Conservation (phyloP, 179 eudicot species). For the Gypsophila paniculata region DNA sequence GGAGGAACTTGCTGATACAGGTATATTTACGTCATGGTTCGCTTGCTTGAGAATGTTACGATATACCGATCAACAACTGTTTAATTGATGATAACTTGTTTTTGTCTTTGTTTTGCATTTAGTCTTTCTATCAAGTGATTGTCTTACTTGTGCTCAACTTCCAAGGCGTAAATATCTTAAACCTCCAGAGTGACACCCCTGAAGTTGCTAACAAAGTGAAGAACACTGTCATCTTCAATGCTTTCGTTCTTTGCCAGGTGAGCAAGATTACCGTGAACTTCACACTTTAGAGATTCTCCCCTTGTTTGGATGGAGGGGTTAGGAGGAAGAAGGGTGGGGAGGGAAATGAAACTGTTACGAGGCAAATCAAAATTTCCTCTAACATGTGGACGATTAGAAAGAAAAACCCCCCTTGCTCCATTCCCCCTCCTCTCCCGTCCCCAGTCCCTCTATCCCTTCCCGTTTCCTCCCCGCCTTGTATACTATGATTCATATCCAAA, state of each 20-base stretch:
- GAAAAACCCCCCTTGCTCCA: no score
- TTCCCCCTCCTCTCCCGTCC: no score
- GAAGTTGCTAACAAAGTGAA: conserved; percentile 55
- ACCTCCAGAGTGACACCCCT: conserved; percentile 33
- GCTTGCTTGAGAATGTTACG: conserved; percentile 10
- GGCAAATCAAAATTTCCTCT: no score
- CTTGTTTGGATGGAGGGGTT: background rate
- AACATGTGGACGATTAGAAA: no score
- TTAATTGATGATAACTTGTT: background rate
- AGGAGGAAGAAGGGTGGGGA: no score
- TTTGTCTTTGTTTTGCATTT: conserved; percentile 11
- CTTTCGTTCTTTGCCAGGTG: conserved; percentile 90
- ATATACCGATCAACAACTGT: background rate
- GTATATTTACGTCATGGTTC: conserved; percentile 28
- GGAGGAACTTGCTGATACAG: conserved; percentile 85
- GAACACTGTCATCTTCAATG: conserved; percentile 82
- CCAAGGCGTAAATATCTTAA: conserved; percentile 46
- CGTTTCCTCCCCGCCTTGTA: no score
- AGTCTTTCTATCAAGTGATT: conserved; percentile 79
- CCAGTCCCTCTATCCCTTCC: no score
- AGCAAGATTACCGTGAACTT: conserved; percentile 1
- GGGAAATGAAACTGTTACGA: no score
- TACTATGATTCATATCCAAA: no score
- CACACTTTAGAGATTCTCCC: background rate
- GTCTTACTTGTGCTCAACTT: conserved; percentile 78